A percentile compares a stretch with the other conserved stretches of the same genome.
phyloP scores from a whole-genome alignment of 148 eudicot species.

The Heliosperma pusillum region DNA sequence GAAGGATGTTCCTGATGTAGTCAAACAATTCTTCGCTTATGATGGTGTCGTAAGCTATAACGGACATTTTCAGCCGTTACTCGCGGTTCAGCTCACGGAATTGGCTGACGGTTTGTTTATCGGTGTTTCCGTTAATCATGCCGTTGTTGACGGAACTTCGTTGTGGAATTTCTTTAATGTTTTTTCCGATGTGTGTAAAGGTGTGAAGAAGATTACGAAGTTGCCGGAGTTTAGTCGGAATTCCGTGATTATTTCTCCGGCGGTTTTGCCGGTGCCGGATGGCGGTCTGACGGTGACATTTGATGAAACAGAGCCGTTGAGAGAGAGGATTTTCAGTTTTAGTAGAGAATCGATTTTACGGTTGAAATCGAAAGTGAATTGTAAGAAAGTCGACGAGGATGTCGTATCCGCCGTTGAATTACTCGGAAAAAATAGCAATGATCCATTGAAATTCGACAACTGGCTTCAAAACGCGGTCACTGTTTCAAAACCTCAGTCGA shows the following conservation, averaged over 20 bases:
- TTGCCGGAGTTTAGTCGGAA: slow-evolving; percentile 52
- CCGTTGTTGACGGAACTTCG: slow-evolving; percentile 75
- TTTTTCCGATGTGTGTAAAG: slow-evolving; percentile 55
- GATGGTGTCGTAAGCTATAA: slow-evolving; percentile 55
- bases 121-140: slow-evolving; percentile 65
- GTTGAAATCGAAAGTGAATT: slow-evolving; percentile 52
- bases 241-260: slow-evolving; percentile 51
- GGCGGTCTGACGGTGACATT: slow-evolving; percentile 61
- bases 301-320: slow-evolving; percentile 45
- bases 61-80: slow-evolving; percentile 58
- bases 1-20: slow-evolving; percentile 38
- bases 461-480: slow-evolving; percentile 36
- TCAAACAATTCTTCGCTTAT: slow-evolving; percentile 51
- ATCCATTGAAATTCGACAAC: slow-evolving; percentile 36
- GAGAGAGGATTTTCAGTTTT: slow-evolving; percentile 74
- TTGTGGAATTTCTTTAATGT: slow-evolving; percentile 81
- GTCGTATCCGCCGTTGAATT: slow-evolving; percentile 36
- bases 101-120: slow-evolving; percentile 67
- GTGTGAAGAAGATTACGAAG: slow-evolving; percentile 33
- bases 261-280: slow-evolving; percentile 48
- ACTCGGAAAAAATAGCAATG: slow-evolving; percentile 60
- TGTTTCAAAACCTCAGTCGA: slow-evolving; percentile 29
- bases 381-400: slow-evolving; percentile 18
- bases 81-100: slow-evolving; percentile 72
- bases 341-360: slow-evolving; percentile 52